Evolutionary conservation across 495 filamentous ascomycete species (phyloP).

Genomic region (Xylaria grammica): DNA sequence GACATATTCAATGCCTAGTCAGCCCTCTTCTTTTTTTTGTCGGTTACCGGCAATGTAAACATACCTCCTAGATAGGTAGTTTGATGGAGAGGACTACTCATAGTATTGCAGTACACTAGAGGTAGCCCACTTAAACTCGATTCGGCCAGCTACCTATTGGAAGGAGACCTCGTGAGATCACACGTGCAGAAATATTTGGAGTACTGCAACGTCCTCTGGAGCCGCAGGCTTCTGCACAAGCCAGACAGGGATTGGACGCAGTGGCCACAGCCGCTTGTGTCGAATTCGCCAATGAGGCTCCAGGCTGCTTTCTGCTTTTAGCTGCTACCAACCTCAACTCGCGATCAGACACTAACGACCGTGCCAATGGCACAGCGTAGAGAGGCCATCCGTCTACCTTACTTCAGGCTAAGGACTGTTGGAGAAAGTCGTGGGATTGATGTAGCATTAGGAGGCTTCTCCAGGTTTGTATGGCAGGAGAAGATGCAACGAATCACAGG

Average conservation of each 20-base stretch:
- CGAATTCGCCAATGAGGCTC: constrained; percentile 18
- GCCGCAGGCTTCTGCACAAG: constrained; percentile 7
- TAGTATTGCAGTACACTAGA: no score
- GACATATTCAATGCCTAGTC: neutral
- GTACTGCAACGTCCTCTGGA: constrained; percentile 11
- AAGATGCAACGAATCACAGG: neutral
- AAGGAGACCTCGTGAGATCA: neutral
- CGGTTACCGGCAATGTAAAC: no score
- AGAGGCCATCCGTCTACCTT: neutral
- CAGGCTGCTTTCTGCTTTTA: constrained; percentile 13
- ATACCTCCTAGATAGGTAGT: no score
- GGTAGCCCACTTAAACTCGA: neutral
- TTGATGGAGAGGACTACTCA: no score
- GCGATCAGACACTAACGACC: neutral
- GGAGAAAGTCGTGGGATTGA: constrained; percentile 3
- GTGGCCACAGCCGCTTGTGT: neutral
- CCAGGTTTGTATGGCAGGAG: neutral
- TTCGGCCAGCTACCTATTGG: neutral
- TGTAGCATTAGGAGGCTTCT: neutral
- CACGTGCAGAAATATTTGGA: constrained; percentile 12
- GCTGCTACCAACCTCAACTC: constrained; percentile 8
- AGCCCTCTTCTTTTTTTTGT: neutral
- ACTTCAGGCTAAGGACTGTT: constrained; percentile 8
- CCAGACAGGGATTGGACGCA: constrained; percentile 9
- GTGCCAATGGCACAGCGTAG: constrained; percentile 10